A percentile compares a stretch with the other conserved stretches of the same genome.
Conservation (phyloP, 306 rosid genomes). For the Vigna trinervia region DNA sequence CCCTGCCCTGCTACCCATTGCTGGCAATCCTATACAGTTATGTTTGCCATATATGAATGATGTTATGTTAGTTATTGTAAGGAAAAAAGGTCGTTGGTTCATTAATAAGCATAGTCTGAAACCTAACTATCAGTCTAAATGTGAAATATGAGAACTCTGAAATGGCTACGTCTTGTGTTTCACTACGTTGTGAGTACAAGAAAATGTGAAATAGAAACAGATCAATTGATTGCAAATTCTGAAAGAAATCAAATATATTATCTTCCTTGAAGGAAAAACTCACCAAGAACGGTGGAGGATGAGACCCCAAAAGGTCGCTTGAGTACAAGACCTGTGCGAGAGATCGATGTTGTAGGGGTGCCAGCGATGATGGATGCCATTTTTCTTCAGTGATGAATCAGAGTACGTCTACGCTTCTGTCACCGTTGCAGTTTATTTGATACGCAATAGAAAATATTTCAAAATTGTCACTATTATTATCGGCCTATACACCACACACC, state of each 20-base stretch:
- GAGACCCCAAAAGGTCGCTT: constrained; percentile 60
- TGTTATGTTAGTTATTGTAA: background rate
- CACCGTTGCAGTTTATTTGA: constrained; percentile 43
- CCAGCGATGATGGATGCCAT: constrained; percentile 80
- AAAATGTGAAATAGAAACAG: background rate
- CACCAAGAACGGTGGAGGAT: constrained; percentile 73
- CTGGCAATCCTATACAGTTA: constrained; percentile 62
- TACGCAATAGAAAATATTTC: constrained; percentile 21
- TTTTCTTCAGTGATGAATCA: constrained; percentile 38
- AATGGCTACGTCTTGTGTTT: background rate
- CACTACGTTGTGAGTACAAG: background rate
- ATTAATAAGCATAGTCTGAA: background rate
- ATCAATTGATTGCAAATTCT: background rate
- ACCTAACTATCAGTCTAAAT: background rate
- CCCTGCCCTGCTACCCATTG: constrained; percentile 62
- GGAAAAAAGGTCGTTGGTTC: background rate
- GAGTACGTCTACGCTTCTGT: constrained; percentile 32
- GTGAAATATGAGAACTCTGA: background rate
- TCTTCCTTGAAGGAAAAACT: background rate
- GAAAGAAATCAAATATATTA: background rate
- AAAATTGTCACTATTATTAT: constrained; percentile 40
- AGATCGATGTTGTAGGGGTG: constrained; percentile 60
- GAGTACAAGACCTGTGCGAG: constrained; percentile 60
- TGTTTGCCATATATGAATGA: constrained; percentile 1
- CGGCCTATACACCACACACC: constrained; percentile 57